phyloP scores from a whole-genome alignment of 192 early-diverging fungal genomes.

The Gaertneriomyces sp. region DNA sequence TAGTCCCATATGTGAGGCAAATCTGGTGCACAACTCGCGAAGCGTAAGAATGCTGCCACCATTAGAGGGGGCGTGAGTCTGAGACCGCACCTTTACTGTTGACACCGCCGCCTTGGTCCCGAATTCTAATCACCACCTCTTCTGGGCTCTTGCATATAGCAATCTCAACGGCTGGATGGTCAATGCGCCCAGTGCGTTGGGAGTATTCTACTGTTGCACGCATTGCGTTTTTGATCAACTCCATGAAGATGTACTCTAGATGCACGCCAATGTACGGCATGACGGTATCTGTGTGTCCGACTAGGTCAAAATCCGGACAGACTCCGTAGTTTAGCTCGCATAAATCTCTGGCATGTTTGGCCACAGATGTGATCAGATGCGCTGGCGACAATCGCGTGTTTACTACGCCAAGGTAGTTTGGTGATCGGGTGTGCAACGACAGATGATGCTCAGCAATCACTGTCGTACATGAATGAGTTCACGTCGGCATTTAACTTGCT shows the following conservation, averaged over 20 bases:
- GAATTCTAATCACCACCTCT: slow-evolving; percentile 78
- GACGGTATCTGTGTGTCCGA: slow-evolving; percentile 61
- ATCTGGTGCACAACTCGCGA: slow-evolving; percentile 31
- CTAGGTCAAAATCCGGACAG: slow-evolving; percentile 66
- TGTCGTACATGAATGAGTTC: slow-evolving; percentile 13
- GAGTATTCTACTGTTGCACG: slow-evolving; percentile 70
- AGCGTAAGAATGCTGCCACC: too few species aligned
- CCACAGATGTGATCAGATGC: slow-evolving; percentile 62
- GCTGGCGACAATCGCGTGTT: slow-evolving; percentile 71
- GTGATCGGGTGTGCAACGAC: slow-evolving; percentile 60
- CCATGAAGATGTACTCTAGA: slow-evolving; percentile 89
- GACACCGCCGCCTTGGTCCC: slow-evolving; percentile 92
- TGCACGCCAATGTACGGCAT: slow-evolving; percentile 88
- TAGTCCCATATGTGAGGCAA: slow-evolving; percentile 85
- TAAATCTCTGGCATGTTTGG: slow-evolving; percentile 73
- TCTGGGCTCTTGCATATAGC: slow-evolving; percentile 74
- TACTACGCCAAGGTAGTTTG: slow-evolving; percentile 77
- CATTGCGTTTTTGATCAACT: slow-evolving; percentile 84
- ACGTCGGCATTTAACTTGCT: too few species aligned
- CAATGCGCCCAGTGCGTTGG: slow-evolving; percentile 24
- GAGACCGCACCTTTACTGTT: slow-evolving; percentile 49
- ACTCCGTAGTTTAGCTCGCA: slow-evolving; percentile 90
- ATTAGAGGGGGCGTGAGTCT: not conserved
- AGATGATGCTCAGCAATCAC: slow-evolving; percentile 91
- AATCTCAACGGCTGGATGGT: slow-evolving; percentile 79